Percentiles rank a stretch among this genome's conserved stretches.
phyloP scores from a whole-genome alignment of 306 rosid species.

The Vicia sativa region DNA sequence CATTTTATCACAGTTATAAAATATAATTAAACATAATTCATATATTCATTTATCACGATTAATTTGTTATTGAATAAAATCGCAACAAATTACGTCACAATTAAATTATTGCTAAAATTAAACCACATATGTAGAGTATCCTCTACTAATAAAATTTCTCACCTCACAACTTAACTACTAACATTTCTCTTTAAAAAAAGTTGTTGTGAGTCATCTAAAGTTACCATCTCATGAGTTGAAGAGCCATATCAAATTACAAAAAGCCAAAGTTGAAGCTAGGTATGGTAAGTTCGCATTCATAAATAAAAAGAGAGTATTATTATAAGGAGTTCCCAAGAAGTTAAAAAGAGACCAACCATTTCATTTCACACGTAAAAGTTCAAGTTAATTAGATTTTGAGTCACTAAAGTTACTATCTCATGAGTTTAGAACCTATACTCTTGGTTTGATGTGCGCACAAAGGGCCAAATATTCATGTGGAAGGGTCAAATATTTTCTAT shows the following conservation, averaged over 20 bases:
- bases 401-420: constrained; percentile 1
- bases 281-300: not conserved
- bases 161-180: not conserved
- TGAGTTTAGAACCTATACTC: constrained; percentile 21
- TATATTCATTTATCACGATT: too few species aligned
- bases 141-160: not conserved
- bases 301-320: not conserved
- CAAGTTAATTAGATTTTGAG: constrained; percentile 11
- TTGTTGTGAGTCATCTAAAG: not conserved
- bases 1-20: too few species aligned
- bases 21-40: too few species aligned
- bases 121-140: too few species aligned
- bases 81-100: too few species aligned
- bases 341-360: constrained; percentile 1
- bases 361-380: not conserved
- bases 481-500: too few species aligned
- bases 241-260: not conserved
- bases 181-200: not conserved
- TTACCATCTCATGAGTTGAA: not conserved
- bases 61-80: too few species aligned
- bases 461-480: not conserved
- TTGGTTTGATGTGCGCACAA: constrained; percentile 4
- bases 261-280: not conserved
- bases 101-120: too few species aligned
- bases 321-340: not conserved